phyloP scores from a whole-genome alignment of 129 eudicot species.

The Pulicaria dysenterica region DNA sequence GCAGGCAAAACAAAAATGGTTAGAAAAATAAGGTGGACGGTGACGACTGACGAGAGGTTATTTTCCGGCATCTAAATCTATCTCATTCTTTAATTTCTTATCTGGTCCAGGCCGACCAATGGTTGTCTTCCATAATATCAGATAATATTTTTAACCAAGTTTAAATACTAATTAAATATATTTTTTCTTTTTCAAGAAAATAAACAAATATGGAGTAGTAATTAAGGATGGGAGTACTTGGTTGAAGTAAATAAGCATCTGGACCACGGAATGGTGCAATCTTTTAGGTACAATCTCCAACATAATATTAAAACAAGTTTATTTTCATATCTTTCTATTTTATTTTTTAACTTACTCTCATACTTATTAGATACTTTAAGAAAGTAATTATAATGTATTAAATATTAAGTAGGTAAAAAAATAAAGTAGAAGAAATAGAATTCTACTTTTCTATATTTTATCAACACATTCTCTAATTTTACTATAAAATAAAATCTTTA shows the following conservation, averaged over 20 bases:
- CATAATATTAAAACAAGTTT: neutral
- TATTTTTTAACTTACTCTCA: too few relatives aligned
- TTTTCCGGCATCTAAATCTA: conserved; percentile 18
- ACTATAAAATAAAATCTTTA: too few relatives aligned
- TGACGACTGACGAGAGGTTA: conserved; percentile 27
- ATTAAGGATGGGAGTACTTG: neutral
- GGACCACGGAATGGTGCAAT: conserved; percentile 17
- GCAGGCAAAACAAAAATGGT: neutral
- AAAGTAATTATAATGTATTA: too few relatives aligned
- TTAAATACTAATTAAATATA: neutral
- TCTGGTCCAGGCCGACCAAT: conserved; percentile 34
- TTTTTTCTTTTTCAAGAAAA: neutral
- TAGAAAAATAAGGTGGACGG: conserved; percentile 24
- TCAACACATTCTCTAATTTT: too few relatives aligned
- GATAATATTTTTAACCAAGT: neutral
- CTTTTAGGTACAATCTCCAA: conserved; percentile 25
- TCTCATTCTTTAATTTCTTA: conserved; percentile 6
- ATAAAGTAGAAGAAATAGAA: too few relatives aligned
- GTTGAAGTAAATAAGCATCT: conserved; percentile 10
- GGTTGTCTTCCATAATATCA: conserved; percentile 23
- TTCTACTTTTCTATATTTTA: too few relatives aligned
- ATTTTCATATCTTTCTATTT: too few relatives aligned
- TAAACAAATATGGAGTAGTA: neutral
- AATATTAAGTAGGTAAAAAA: too few relatives aligned
- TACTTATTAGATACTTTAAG: too few relatives aligned